phyloP scores from a whole-genome alignment of 2,329 filamentous ascomycete genomes.

The Proliferodiscus dingleyae region DNA sequence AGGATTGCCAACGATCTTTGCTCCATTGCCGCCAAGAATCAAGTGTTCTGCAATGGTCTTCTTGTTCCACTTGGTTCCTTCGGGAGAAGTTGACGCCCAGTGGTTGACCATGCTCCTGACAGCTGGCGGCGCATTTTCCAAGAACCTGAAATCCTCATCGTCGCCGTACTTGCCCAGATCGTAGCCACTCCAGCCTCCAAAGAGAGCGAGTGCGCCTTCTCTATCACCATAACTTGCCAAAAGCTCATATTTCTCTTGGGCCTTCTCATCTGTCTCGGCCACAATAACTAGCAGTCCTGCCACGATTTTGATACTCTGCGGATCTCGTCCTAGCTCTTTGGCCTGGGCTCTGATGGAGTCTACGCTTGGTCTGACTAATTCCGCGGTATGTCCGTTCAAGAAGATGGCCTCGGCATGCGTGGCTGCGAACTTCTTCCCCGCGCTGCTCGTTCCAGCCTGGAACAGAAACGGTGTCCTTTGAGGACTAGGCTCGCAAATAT shows the following conservation, averaged over 20 bases:
- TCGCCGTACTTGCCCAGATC: conserved; percentile 56
- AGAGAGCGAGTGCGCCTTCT: conserved; percentile 65
- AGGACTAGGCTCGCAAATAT: conserved; percentile 49
- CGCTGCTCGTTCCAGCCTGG: conserved; percentile 63
- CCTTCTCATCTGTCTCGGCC: conserved; percentile 61
- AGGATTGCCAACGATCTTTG: conserved; percentile 22
- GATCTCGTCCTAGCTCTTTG: conserved; percentile 49
- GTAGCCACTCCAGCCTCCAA: conserved; percentile 71
- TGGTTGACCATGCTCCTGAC: conserved; percentile 43
- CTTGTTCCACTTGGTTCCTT: conserved; percentile 35
- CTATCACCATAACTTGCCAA: conserved; percentile 56
- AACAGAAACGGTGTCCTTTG: conserved; percentile 34
- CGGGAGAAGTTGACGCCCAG: conserved; percentile 38
- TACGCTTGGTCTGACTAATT: conserved; percentile 56
- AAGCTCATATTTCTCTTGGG: conserved; percentile 57
- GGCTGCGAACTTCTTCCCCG: conserved; percentile 62
- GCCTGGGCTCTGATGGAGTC: conserved; percentile 54
- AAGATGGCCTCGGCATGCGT: conserved; percentile 68
- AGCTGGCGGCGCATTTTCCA: conserved; percentile 39
- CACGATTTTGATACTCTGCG: conserved; percentile 59
- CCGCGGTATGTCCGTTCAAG: conserved; percentile 59
- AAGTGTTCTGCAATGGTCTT: conserved; percentile 27
- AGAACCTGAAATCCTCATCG: conserved; percentile 58
- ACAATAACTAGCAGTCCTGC: conserved; percentile 62
- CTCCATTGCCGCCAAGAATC: conserved; percentile 23